Evolutionary conservation across 164 flowering plant species (phyloP).

Genomic region (Sextonia rubra): DNA sequence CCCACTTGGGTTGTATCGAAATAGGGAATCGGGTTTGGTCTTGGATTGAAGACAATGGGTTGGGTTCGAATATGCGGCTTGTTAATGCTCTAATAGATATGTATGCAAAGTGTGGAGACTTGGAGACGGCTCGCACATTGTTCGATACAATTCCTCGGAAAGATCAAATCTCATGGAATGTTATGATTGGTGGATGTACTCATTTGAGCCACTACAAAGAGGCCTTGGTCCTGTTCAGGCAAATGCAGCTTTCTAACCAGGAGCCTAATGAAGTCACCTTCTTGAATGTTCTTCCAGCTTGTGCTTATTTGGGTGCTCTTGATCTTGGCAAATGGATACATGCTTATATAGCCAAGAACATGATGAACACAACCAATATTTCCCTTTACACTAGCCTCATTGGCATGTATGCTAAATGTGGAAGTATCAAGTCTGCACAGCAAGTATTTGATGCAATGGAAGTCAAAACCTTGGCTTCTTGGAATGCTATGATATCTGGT

Average conservation of each 20-base stretch:
- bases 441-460: slow-evolving; percentile 42
- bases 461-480: slow-evolving; percentile 41
- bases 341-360: slow-evolving; percentile 47
- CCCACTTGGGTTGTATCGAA: slow-evolving; percentile 45
- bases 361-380: slow-evolving; percentile 17
- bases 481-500: slow-evolving; percentile 75
- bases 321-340: slow-evolving; percentile 80
- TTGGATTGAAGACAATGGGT: slow-evolving; percentile 53
- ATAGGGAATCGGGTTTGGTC: slow-evolving; percentile 47
- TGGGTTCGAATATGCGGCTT: slow-evolving; percentile 44
- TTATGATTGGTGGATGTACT: slow-evolving; percentile 71
- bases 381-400: slow-evolving; percentile 55
- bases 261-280: slow-evolving; percentile 70
- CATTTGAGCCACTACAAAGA: slow-evolving; percentile 44
- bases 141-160: slow-evolving; percentile 42
- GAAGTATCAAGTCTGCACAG: slow-evolving; percentile 57
- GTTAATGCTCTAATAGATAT: slow-evolving; percentile 73
- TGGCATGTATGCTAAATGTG: slow-evolving; percentile 77
- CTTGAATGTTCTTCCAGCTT: slow-evolving; percentile 57
- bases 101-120: slow-evolving; percentile 71
- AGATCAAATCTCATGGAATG: slow-evolving; percentile 69
- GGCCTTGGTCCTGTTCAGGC: slow-evolving; percentile 47
- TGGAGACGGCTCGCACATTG: slow-evolving; percentile 41
- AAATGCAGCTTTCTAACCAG: slow-evolving; percentile 39
- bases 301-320: slow-evolving; percentile 62